Base-by-base conservation (phyloP, 805 yeast genomes). In the Yamadazyma sp. region DNA sequence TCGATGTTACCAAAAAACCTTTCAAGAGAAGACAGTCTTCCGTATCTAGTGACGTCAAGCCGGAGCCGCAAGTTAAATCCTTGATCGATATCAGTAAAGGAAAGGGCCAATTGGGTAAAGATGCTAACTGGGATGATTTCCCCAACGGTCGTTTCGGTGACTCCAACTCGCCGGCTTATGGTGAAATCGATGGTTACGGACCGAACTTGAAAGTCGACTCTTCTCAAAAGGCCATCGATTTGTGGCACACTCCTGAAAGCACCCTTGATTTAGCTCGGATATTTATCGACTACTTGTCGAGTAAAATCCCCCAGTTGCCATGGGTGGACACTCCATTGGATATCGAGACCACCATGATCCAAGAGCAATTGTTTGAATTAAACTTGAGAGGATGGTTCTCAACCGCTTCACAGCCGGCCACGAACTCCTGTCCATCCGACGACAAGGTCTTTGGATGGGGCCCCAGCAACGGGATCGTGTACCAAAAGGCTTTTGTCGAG, bases 371-470 rank as follows among this genome's bases (percentile, higher is more conserved):
- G 28, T 79, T 90, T 38, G 81, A 80, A 51, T 64, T 93, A 52
- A 91, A 90, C 57, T 71, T 77, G 46, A 67, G 71, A 42, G 88
- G 88, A 3, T 78, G 75, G 67, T 84, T 91, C 65, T 86, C 99
- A 0, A 74, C 93, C 40, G 89, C 97, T 0, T 91, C 98, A 0
- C 99, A 93, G 62, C 99, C 99, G 3, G 93, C 96, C 0, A 83
- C 90, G 2, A 84, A 88, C 58, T 86, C 86, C 7, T 71, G 82
- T 25, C 71, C 71, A 26, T 84, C 95, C 6, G 70, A 78, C n/a
- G 98, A 93, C 62, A 80, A 79, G 41, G 80, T 91, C 20, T 83
- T 89, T 56, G 99, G 99, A 2, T 93, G 99, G 99, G 99, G 99
- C 32, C 97, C 99, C 6, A 67, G 73, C 15, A 77, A 82, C 53